A percentile compares a stretch with the other conserved stretches of the same genome.
These are phyloP conservation scores for Saitozyma podzolica DNA, from an alignment of 768 basidiomycete species.

Conservation along the genomic window DNA sequence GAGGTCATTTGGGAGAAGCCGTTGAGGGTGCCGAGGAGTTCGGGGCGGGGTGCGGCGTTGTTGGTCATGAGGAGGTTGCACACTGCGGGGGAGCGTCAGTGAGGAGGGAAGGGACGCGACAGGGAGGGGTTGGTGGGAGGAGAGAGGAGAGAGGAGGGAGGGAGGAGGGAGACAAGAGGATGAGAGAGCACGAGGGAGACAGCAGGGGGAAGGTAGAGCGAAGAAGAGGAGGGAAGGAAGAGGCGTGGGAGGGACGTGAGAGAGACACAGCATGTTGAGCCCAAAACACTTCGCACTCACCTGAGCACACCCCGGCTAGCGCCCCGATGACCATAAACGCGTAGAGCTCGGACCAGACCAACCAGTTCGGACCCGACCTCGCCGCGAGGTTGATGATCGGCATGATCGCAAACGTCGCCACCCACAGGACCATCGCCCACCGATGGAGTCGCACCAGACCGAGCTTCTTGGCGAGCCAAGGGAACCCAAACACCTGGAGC, in stretches of 20 bases:
- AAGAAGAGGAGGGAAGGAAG: not conserved
- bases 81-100: constrained; percentile 10
- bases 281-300: constrained; percentile 11
- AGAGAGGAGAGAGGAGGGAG: too few species aligned
- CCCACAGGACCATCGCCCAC: constrained; percentile 28
- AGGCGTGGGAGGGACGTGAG: too few species aligned
- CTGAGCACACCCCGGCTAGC: constrained; percentile 34
- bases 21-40: constrained; percentile 36
- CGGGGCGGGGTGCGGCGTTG: constrained; percentile 32
- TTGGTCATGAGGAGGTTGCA: constrained; percentile 44
- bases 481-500: constrained; percentile 37
- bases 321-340: constrained; percentile 18
- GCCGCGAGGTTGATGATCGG: constrained; percentile 35
- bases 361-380: constrained; percentile 9
- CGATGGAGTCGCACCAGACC: constrained; percentile 33
- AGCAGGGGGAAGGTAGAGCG: too few species aligned
- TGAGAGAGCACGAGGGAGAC: too few species aligned
- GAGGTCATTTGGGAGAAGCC: constrained; percentile 40
- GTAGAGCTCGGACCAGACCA: constrained; percentile 31
- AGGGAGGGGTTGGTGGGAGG: too few species aligned
- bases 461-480: constrained; percentile 24
- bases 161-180: too few species aligned
- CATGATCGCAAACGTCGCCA: constrained; percentile 29
- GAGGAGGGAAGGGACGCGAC: not conserved
- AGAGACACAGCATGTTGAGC: too few species aligned